Evolutionary conservation across 371 early-diverging fungal genomes (phyloP).

Genomic region (Mucor lusitanicus): DNA sequence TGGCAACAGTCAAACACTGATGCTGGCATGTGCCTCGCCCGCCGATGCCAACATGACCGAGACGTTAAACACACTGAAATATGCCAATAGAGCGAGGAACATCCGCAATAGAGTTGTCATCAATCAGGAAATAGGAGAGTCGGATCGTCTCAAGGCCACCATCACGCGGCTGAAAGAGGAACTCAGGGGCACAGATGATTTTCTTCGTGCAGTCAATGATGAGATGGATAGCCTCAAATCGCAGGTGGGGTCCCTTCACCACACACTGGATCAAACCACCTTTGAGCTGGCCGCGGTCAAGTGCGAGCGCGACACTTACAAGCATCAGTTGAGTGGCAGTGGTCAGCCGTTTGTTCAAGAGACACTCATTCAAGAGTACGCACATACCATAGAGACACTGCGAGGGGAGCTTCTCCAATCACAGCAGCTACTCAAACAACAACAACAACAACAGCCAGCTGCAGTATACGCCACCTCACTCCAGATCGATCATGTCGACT

Average conservation of each 20-base stretch:
- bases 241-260: conserved; percentile 26
- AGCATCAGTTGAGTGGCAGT: conserved; percentile 1
- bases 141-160: conserved; percentile 47
- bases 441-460: background rate
- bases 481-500: conserved; percentile 14
- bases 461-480: background rate
- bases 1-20: conserved; percentile 88
- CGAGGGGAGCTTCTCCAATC: conserved; percentile 12
- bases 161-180: conserved; percentile 40
- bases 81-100: conserved; percentile 86
- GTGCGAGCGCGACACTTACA: conserved; percentile 31
- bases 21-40: conserved; percentile 93
- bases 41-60: conserved; percentile 85
- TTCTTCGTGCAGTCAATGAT: conserved; percentile 41
- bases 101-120: conserved; percentile 74
- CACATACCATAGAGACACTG: conserved; percentile 25
- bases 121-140: conserved; percentile 77
- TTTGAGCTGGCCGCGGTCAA: conserved; percentile 25
- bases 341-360: background rate
- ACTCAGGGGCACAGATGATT: conserved; percentile 38
- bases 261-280: conserved; percentile 6
- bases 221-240: conserved; percentile 48
- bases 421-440: conserved; percentile 8
- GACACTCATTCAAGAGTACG: conserved; percentile 21
- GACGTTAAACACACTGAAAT: conserved; percentile 90